Percentiles rank a stretch among this genome's conserved stretches.
phyloP scores from a whole-genome alignment of 208 protist genomes.

The Crithidia expoeki region DNA sequence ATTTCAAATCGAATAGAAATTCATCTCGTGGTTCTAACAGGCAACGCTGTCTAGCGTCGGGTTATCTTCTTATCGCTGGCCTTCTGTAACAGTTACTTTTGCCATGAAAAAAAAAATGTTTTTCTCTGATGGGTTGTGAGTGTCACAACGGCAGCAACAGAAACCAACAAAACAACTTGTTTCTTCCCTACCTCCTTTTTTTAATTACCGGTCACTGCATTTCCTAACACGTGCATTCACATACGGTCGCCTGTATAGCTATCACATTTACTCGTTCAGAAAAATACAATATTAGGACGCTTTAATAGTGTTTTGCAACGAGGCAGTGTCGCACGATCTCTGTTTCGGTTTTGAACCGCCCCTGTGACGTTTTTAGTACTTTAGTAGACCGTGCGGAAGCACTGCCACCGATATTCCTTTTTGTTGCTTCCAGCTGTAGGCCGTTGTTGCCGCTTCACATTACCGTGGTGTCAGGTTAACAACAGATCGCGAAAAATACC shows the following conservation, averaged over 20 bases:
- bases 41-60: too few species aligned
- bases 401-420: not conserved
- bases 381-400: not conserved
- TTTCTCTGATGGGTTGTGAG: too few species aligned
- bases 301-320: slow-evolving; percentile 9
- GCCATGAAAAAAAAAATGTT: too few species aligned
- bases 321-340: slow-evolving; percentile 17
- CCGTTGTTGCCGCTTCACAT: not conserved
- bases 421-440: not conserved
- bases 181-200: not conserved
- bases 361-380: not conserved
- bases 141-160: too few species aligned
- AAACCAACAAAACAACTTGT: too few species aligned
- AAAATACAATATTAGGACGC: slow-evolving; percentile 1
- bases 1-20: too few species aligned
- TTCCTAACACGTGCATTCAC: not conserved
- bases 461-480: not conserved
- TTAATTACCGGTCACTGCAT: not conserved
- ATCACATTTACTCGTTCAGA: not conserved
- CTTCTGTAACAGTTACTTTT: too few species aligned
- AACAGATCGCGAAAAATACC: too few species aligned
- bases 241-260: too few species aligned
- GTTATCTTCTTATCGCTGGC: too few species aligned
- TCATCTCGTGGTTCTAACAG: too few species aligned
- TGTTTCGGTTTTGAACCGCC: not conserved